These are phyloP conservation scores for Hypholoma sublateritium DNA, from an alignment of 768 basidiomycete species.

Conservation along the genomic window DNA sequence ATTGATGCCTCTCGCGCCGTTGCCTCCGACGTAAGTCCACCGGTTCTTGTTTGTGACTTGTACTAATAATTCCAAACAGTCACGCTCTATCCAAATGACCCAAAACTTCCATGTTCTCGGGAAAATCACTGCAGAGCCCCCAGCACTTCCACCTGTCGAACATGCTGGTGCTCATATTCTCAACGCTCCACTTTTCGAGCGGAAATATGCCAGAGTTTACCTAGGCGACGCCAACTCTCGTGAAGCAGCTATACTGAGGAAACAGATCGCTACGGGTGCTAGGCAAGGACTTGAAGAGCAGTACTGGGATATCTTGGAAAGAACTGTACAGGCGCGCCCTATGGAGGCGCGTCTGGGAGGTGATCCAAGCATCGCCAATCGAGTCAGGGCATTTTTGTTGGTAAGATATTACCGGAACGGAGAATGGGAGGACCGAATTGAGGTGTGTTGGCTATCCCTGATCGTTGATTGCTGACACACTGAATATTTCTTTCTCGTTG, in stretches of 20 bases:
- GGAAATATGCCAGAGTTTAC: constrained; percentile 82
- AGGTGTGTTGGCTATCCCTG: constrained; percentile 49
- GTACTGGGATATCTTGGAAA: constrained; percentile 81
- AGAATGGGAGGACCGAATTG: constrained; percentile 87
- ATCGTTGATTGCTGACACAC: not conserved
- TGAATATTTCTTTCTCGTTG: not conserved
- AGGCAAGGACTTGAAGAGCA: constrained; percentile 86
- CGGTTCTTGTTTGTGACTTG: not conserved
- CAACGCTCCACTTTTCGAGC: constrained; percentile 76
- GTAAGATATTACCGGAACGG: constrained; percentile 77
- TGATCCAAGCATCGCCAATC: constrained; percentile 87
- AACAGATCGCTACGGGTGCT: constrained; percentile 76
- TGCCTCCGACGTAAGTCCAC: constrained; percentile 51
- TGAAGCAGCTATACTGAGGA: constrained; percentile 63
- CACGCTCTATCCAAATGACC: constrained; percentile 56
- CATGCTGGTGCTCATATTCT: constrained; percentile 82
- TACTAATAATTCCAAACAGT: constrained; percentile 26
- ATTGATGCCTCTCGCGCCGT: constrained; percentile 65
- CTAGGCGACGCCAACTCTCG: constrained; percentile 65
- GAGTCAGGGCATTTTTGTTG: constrained; percentile 83
- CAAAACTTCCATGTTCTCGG: constrained; percentile 73
- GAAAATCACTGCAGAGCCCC: constrained; percentile 77
- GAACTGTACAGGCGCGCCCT: constrained; percentile 78
- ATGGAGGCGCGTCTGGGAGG: constrained; percentile 88
- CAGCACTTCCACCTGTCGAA: constrained; percentile 70